Percentiles rank a stretch among this genome's conserved stretches.
Conservation (phyloP, 345 rosid species). For the Luvunga scandens region DNA sequence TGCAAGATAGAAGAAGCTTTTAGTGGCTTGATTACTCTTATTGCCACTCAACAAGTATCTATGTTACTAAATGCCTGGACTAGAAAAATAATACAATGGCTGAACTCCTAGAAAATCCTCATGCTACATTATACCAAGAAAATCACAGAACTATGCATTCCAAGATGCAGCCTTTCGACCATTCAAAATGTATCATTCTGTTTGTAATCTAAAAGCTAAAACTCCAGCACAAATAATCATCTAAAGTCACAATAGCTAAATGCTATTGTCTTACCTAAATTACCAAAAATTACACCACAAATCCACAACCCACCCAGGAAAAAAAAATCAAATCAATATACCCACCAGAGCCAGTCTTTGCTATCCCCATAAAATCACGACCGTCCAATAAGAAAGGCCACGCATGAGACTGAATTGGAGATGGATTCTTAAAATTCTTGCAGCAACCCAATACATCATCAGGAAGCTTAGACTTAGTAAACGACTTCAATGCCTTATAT, state of each 20-base stretch:
- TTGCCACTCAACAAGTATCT: background rate
- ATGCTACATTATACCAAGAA: background rate
- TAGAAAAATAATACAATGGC: background rate
- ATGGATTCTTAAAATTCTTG: conserved; percentile 67
- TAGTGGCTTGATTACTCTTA: background rate
- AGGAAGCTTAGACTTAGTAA: conserved; percentile 58
- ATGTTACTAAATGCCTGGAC: background rate
- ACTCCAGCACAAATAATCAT: background rate
- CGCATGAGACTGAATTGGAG: conserved; percentile 86
- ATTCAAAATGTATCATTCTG: background rate
- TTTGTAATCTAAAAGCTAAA: background rate
- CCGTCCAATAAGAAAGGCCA: conserved; percentile 93
- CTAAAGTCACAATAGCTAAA: conserved; percentile 16
- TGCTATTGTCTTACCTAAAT: conserved; percentile 83
- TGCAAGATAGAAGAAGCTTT: background rate
- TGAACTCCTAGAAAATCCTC: background rate
- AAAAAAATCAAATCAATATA: background rate
- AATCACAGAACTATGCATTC: background rate
- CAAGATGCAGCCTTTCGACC: background rate
- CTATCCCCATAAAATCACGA: conserved; percentile 94
- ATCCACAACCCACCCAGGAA: background rate
- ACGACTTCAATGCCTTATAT: conserved; percentile 54
- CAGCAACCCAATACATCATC: conserved; percentile 75
- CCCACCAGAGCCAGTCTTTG: conserved; percentile 95
- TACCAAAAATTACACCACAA: background rate